These are phyloP conservation scores for Cyclocybe aegerita DNA, from an alignment of 768 basidiomycete species.

Conservation along the genomic window DNA sequence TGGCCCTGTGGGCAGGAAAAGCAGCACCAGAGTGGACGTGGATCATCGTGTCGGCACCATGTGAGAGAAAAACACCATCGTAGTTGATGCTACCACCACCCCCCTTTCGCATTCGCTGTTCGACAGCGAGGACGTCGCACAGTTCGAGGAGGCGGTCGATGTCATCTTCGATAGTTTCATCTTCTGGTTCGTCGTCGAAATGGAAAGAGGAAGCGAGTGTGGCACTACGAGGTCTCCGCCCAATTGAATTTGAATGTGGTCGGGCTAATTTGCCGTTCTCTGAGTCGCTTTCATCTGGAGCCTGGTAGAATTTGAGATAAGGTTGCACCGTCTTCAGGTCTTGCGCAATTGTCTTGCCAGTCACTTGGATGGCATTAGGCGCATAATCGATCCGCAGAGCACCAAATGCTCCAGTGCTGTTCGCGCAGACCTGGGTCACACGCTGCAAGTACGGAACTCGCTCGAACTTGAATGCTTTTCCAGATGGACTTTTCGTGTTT, in stretches of 20 bases:
- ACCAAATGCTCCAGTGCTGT: conserved; percentile 85
- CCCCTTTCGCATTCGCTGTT: conserved; percentile 23
- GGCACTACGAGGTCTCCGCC: neutral
- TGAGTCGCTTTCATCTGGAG: neutral
- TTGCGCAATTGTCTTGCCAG: conserved; percentile 56
- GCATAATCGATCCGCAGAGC: conserved; percentile 76
- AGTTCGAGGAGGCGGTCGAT: conserved; percentile 31
- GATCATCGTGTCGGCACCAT: conserved; percentile 67
- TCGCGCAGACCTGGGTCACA: conserved; percentile 81
- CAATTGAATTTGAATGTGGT: neutral
- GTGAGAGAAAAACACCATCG: conserved; percentile 23
- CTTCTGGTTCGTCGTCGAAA: conserved; percentile 35
- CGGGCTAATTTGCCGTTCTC: neutral
- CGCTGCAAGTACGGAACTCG: conserved; percentile 82
- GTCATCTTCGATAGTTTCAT: conserved; percentile 36
- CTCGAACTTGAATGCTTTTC: conserved; percentile 73
- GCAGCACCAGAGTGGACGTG: conserved; percentile 36
- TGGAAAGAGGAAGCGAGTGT: conserved; percentile 4
- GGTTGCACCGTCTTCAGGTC: conserved; percentile 72
- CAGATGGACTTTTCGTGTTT: conserved; percentile 31
- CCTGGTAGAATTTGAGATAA: conserved; percentile 37
- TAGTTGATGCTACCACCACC: conserved; percentile 13
- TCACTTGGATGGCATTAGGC: conserved; percentile 52
- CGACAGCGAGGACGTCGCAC: conserved; percentile 27
- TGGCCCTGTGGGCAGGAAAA: conserved; percentile 62